Percentiles rank a stretch among this genome's conserved stretches.
Evolutionary conservation across 257 asterid genomes (phyloP).

Genomic region (Ajuga chamaepitys): DNA sequence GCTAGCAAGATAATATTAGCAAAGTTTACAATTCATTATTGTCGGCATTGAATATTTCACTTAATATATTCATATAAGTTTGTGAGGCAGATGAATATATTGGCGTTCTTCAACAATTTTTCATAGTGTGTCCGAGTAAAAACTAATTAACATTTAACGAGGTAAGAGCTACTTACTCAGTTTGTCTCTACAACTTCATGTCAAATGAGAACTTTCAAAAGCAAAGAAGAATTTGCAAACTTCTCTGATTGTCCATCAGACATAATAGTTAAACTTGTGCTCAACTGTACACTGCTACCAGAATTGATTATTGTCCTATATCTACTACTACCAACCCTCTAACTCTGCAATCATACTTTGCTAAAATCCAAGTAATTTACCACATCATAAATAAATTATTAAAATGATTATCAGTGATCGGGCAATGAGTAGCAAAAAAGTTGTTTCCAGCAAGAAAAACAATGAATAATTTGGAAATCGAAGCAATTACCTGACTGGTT

Average conservation of each 20-base stretch:
- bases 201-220: neutral
- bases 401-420: neutral
- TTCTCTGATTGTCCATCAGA: neutral
- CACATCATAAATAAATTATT: no score
- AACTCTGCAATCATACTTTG: neutral
- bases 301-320: no score
- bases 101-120: neutral
- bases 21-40: neutral
- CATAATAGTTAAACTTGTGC: neutral
- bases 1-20: neutral
- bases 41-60: neutral
- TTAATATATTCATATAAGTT: neutral
- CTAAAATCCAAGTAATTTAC: neutral
- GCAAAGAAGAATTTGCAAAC: neutral
- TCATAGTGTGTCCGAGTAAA: neutral
- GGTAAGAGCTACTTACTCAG: neutral
- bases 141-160: neutral
- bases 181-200: neutral
- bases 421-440: neutral
- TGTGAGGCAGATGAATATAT: neutral
- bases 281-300: neutral
- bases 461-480: neutral
- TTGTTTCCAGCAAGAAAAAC: no score
- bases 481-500: conserved; percentile 46
- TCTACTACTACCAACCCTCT: no score